Conservation (phyloP, 345 rosid genomes). For the Eucalyptus coolabah region DNA sequence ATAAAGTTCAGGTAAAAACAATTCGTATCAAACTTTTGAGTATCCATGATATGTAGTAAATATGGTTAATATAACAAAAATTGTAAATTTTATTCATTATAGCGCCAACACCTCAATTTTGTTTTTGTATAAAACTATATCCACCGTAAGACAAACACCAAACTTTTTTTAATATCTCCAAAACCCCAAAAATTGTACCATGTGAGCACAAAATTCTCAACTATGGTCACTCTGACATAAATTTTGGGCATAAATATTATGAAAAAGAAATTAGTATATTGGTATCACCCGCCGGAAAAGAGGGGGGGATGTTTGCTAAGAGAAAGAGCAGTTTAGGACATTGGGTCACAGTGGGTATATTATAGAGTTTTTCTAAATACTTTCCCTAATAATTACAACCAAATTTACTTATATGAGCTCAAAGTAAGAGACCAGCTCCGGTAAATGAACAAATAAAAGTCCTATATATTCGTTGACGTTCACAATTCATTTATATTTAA, state of each 20-base stretch:
- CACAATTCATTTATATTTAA: neutral
- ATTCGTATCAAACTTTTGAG: neutral
- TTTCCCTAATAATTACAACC: too few species aligned
- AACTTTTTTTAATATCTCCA: neutral
- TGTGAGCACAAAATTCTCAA: neutral
- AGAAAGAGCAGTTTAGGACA: neutral
- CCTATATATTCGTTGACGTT: neutral
- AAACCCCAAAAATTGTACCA: neutral
- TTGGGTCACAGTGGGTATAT: neutral
- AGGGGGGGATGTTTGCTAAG: neutral
- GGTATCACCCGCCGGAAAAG: too few species aligned
- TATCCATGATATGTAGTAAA: neutral
- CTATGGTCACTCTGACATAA: neutral
- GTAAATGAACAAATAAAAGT: neutral
- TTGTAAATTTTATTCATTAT: too few species aligned
- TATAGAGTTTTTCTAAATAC: neutral
- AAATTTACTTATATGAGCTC: neutral
- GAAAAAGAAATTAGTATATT: too few species aligned
- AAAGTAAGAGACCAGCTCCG: neutral
- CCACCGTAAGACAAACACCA: neutral
- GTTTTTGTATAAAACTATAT: too few species aligned
- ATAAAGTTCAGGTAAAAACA: neutral
- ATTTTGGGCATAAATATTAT: too few species aligned
- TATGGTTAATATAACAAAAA: neutral
- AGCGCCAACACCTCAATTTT: neutral